Conservation (phyloP, 768 basidiomycete species). For the Lentinus brumalis region DNA sequence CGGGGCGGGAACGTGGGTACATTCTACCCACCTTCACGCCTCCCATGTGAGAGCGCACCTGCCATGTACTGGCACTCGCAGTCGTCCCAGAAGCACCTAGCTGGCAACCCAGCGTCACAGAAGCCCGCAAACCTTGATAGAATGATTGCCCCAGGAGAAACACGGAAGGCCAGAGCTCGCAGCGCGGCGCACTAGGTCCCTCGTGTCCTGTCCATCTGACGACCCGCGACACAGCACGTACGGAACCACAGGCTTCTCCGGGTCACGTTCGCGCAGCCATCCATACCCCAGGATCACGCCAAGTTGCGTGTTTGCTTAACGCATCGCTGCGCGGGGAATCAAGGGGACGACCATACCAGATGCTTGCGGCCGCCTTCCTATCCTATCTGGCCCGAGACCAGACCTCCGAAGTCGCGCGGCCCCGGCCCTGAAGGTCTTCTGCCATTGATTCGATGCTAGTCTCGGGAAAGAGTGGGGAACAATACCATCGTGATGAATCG, state of each 20-base stretch:
- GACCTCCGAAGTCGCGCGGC: background rate
- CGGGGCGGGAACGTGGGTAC: constrained; percentile 11
- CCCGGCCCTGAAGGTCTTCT: constrained; percentile 3
- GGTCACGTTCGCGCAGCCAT: constrained; percentile 17
- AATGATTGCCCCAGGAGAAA: constrained; percentile 9
- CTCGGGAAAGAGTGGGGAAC: constrained; percentile 8
- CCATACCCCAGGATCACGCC: constrained; percentile 6
- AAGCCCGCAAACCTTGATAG: background rate
- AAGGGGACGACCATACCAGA: background rate
- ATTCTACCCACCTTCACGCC: constrained; percentile 3
- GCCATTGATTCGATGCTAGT: constrained; percentile 7
- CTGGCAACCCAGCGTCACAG: constrained; percentile 8
- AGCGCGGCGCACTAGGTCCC: background rate
- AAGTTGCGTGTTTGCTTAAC: constrained; percentile 3
- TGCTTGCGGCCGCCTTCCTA: constrained; percentile 10
- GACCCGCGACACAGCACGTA: constrained; percentile 3
- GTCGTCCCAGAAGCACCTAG: background rate
- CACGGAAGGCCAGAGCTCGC: constrained; percentile 11
- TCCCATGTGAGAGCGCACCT: constrained; percentile 3
- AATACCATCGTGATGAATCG: background rate
- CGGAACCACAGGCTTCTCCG: constrained; percentile 1
- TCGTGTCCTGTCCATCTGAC: constrained; percentile 23
- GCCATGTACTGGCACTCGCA: background rate
- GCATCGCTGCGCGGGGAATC: background rate
- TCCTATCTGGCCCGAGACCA: constrained; percentile 19